Conservation (phyloP, 2,329 filamentous ascomycete species). For the Neonectria neomacrospora region DNA sequence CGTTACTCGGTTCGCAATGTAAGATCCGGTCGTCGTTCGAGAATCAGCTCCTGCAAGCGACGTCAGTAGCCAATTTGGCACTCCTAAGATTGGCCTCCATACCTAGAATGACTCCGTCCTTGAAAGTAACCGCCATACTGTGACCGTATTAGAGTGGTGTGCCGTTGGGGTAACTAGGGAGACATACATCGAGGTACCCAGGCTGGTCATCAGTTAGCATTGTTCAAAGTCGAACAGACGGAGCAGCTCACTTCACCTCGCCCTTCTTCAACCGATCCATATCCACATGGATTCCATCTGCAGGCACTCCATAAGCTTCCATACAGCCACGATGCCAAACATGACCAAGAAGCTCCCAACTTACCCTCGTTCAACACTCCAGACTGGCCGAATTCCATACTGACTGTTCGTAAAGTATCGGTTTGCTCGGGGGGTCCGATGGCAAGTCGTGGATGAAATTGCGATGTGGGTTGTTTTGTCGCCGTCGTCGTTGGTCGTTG, state of each 20-base stretch:
- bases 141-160: conserved; percentile 41
- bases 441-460: conserved; percentile 12
- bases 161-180: conserved; percentile 36
- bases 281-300: conserved; percentile 99
- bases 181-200: conserved; percentile 95
- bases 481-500: conserved; percentile 38
- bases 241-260: conserved; percentile 88
- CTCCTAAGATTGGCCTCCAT: conserved; percentile 39
- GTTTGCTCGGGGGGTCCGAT: conserved; percentile 3
- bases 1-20: conserved; percentile 98
- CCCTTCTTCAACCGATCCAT: conserved; percentile 99
- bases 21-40: conserved; percentile 95
- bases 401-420: conserved; percentile 21
- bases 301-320: conserved; percentile 37
- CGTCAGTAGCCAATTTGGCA: conserved; percentile 27
- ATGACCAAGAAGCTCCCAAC: conserved; percentile 40
- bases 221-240: neutral
- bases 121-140: conserved; percentile 99
- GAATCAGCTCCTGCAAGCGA: conserved; percentile 80
- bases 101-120: conserved; percentile 95
- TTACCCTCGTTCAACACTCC: conserved; percentile 73
- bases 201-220: conserved; percentile 63
- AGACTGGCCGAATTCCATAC: conserved; percentile 72
- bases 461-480: conserved; percentile 36
- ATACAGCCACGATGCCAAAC: conserved; percentile 26